Base-by-base conservation (phyloP, 768 basidiomycete species). In the Mycena leptocephala region DNA sequence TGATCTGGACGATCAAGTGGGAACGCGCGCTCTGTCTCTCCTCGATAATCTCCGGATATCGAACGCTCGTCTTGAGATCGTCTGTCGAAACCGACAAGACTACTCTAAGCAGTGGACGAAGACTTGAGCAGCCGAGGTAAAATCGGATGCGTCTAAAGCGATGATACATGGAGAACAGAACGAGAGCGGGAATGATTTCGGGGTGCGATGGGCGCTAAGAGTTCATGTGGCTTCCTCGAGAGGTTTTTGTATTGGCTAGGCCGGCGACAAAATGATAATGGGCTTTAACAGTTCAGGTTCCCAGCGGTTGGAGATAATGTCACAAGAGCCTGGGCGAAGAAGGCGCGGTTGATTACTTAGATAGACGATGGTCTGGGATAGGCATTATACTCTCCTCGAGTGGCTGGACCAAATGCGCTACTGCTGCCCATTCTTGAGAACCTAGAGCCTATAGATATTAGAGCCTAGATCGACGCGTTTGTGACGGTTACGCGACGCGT, bases 361-460 rank as follows among this genome's bases (percentile, higher is more conserved):
- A 26, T 39, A 39, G 59, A 30, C 35, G 59, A 62, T 26, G 59
- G 59, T 59, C 59, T 62, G 59, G 59, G 59, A 62, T n/a, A 62
- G 18, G n/a, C 33, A 30, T 62, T 62, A 26, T 35, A 39, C 35
- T 62, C 59, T 62, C 20, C 35, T 62, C 16, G 20, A 24, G 35
- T 39, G 59, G 32, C 11, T 62, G 59, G 59, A 39, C 32, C 33
- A 62, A 62, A 62, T 62, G 35, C n/a, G 59, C 35, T 62, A n/a
- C 59, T 39, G 35, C 59, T 62, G 35, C 59, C 33, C 33, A 35
- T 37, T 39, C n/a, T 62, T 37, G 59, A 62, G 35, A 62, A 55
- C 26, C 46, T 24, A 22, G 63, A 65, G 43, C 48, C 48, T 26
- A n/a, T n/a, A n/a, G n/a, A n/a, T n/a, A n/a, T n/a, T n/a, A n/a